Percentiles rank a stretch among this genome's conserved stretches.
Evolutionary conservation across 1,139 yeast genomes (phyloP).

Genomic region (Magnusiomyces ingens): DNA sequence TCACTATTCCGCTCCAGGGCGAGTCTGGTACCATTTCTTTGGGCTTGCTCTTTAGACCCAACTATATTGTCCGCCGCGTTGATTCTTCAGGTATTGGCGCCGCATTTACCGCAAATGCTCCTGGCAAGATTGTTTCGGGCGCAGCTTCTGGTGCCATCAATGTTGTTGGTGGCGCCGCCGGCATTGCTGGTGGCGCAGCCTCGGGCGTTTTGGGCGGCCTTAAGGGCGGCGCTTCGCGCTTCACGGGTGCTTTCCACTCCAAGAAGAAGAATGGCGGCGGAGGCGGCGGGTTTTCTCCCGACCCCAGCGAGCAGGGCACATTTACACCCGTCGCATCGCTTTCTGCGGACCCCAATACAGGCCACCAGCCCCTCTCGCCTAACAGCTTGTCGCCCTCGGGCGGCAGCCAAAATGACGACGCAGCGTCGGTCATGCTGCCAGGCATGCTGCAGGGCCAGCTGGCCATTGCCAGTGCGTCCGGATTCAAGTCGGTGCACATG

Average conservation of each 20-base stretch:
- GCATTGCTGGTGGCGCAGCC: slow-evolving; percentile 36
- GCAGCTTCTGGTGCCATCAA: slow-evolving; percentile 33
- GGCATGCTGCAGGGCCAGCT: slow-evolving; percentile 24
- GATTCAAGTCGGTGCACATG: slow-evolving; percentile 26
- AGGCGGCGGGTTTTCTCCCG: slow-evolving; percentile 14
- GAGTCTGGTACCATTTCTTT: slow-evolving; percentile 55
- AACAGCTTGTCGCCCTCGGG: slow-evolving; percentile 2
- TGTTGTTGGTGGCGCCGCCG: slow-evolving; percentile 38
- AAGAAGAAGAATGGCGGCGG: slow-evolving; percentile 23
- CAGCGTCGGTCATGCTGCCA: slow-evolving; percentile 17
- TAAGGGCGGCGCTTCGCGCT: slow-evolving; percentile 15
- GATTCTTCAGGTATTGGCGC: slow-evolving; percentile 21
- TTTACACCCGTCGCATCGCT: neutral
- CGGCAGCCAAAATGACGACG: slow-evolving; percentile 17
- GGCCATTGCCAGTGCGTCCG: slow-evolving; percentile 26
- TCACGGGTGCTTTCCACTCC: slow-evolving; percentile 10
- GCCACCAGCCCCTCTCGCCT: slow-evolving; percentile 3
- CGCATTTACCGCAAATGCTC: slow-evolving; percentile 21
- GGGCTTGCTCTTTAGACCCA: slow-evolving; percentile 60
- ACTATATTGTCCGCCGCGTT: slow-evolving; percentile 48
- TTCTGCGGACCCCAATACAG: neutral
- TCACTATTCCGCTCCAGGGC: slow-evolving; percentile 47
- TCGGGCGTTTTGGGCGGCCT: slow-evolving; percentile 23
- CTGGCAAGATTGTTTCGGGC: slow-evolving; percentile 28
- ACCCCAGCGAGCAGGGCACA: neutral